Evolutionary conservation across 106 monocot species (phyloP), one percentile per base, ranked within the genome.

Genomic region (Dioscorea alata): DNA sequence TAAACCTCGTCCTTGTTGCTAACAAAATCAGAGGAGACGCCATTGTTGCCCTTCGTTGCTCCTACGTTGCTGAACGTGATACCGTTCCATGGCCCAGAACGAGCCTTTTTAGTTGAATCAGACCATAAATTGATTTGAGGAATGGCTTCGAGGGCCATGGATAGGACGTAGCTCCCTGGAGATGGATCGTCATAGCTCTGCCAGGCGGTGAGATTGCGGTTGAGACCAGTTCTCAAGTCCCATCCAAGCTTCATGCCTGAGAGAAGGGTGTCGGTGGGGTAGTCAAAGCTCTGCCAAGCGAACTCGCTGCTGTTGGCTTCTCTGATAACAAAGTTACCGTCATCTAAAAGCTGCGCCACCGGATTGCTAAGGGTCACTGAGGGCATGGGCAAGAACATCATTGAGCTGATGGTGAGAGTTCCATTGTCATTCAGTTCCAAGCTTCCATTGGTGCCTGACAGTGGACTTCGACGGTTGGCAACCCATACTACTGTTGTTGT

Each of bases 301-400:
- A 28, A 28, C 82, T 79, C 32, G 76, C 4, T 52, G 82, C 82
- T 42, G 42, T 42, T 42, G 42, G 42, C 31, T 83, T 83, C 71
- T 83, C 83, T 66, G 83, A 78, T 83, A 83, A 87, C 12, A 17
- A 83, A 22, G 32, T 87, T 83, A 16, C 87, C 83, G 8, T 0
- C 8, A 49, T 83, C 74, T 19, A 63, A 28, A 2, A 77, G 63
- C 42, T 20, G 25, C 1, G 63, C 64, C 9, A 68, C 25, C 17
- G 74, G 77, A 14, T 32, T 22, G 28, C 34, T 28, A 23, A 24
- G 53, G 18, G 22, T n/a, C n/a, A n/a, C n/a, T n/a, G n/a, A 68
- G 71, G 70, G 58, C 18, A 16, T 32, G 58, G n/a, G 59, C 10
- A 42, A 42, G 42, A 42, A 42, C 9, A 6, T 42, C 42, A 42